phyloP scores from a whole-genome alignment of 371 early-diverging fungal genomes.

The Actinomortierella ambigua region DNA sequence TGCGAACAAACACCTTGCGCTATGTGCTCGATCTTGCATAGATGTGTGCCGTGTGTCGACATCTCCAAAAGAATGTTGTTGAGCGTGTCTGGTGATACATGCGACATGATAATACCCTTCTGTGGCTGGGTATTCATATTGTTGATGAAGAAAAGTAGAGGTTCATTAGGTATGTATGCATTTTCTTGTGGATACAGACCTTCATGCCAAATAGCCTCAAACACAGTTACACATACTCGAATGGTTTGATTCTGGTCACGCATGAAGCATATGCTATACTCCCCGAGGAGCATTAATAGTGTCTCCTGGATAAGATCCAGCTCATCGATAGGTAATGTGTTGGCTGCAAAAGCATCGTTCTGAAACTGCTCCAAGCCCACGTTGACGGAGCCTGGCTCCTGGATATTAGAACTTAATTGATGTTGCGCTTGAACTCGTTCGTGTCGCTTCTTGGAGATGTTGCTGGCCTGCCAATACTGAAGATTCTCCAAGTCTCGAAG shows the following conservation, averaged over 20 bases:
- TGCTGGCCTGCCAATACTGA: not conserved
- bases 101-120: constrained; percentile 10
- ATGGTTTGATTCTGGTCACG: not conserved
- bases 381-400: constrained; percentile 5
- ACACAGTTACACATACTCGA: too few species aligned
- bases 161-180: too few species aligned
- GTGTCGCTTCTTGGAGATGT: too few species aligned
- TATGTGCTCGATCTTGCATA: constrained; percentile 5
- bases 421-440: not conserved
- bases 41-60: constrained; percentile 7
- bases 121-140: constrained; percentile 7
- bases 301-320: constrained; percentile 30
- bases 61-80: constrained; percentile 16
- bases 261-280: constrained; percentile 15
- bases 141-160: not conserved
- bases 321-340: constrained; percentile 25
- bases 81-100: constrained; percentile 23
- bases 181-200: too few species aligned
- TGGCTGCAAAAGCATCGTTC: constrained; percentile 6
- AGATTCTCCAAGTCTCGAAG: constrained; percentile 18
- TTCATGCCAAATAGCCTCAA: too few species aligned
- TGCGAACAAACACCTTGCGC: constrained; percentile 27
- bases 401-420: too few species aligned
- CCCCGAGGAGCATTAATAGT: constrained; percentile 30
- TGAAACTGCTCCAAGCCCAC: not conserved